Conservation (phyloP, 2,329 filamentous ascomycete genomes). For the Cercospora sp. region DNA sequence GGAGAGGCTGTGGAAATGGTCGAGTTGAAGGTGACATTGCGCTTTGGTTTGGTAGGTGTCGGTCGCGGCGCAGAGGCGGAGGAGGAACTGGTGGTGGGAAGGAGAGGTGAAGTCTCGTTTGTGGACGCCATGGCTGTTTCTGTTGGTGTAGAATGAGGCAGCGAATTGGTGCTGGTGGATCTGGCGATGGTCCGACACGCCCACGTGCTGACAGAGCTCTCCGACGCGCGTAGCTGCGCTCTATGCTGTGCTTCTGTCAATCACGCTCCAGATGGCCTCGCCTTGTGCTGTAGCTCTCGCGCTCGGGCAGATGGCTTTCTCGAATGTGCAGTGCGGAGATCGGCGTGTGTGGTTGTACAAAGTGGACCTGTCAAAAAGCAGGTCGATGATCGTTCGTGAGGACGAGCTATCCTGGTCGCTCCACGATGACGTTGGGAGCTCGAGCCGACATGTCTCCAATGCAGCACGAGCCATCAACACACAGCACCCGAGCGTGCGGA, state of each 20-base stretch:
- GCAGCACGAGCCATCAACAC: neutral
- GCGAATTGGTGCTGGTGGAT: conserved; percentile 1
- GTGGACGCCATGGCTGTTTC: conserved; percentile 14
- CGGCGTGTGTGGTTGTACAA: conserved; percentile 2
- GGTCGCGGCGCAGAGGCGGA: conserved; percentile 25
- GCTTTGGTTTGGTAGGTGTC: conserved; percentile 45
- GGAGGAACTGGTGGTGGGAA: conserved; percentile 18
- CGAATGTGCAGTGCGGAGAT: neutral
- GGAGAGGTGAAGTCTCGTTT: conserved; percentile 29
- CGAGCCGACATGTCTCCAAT: conserved; percentile 1
- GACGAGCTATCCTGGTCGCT: conserved; percentile 3
- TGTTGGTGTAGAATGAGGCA: neutral
- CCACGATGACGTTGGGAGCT: conserved; percentile 3
- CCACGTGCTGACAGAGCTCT: neutral
- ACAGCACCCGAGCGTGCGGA: too few species aligned
- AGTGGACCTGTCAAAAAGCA: conserved; percentile 12
- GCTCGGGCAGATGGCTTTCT: neutral
- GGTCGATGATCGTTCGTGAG: conserved; percentile 2
- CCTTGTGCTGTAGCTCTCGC: neutral
- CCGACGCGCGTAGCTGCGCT: neutral
- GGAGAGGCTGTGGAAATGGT: conserved; percentile 51
- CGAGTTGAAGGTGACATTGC: conserved; percentile 76
- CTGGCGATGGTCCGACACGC: neutral
- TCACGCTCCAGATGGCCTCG: neutral
- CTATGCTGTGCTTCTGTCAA: neutral